Conservation (phyloP, 2,329 filamentous ascomycete species). For the Xylaria sp. region DNA sequence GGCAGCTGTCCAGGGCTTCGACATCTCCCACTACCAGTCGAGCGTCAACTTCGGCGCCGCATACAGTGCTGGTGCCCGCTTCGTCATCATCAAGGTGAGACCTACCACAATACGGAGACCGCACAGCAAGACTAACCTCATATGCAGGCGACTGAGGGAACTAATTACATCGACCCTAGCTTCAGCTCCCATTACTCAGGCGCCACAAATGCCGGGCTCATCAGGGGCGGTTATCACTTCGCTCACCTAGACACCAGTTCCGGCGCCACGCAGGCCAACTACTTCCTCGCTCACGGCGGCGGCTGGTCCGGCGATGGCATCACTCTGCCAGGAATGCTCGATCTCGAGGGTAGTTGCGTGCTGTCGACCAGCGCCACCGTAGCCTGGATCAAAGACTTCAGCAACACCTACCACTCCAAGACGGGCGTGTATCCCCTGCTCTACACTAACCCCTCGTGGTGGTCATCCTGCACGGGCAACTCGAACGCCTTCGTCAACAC, state of each 20-base stretch:
- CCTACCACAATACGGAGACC: neutral
- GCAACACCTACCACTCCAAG: constrained; percentile 58
- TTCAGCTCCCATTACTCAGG: constrained; percentile 62
- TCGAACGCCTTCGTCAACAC: constrained; percentile 56
- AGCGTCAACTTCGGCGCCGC: constrained; percentile 53
- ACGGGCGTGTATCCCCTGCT: constrained; percentile 63
- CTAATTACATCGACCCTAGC: constrained; percentile 54
- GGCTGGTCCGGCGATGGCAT: constrained; percentile 64
- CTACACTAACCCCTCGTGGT: constrained; percentile 65
- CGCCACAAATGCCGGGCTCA: constrained; percentile 61
- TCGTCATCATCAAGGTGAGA: constrained; percentile 58
- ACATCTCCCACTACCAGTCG: constrained; percentile 55
- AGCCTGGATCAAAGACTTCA: constrained; percentile 64
- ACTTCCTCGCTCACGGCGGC: constrained; percentile 63
- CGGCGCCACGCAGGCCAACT: constrained; percentile 60
- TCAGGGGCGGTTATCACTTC: constrained; percentile 67
- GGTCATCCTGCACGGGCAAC: constrained; percentile 63
- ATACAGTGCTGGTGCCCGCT: constrained; percentile 54
- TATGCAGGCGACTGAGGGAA: constrained; percentile 63
- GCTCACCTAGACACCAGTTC: constrained; percentile 55
- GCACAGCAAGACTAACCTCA: constrained; percentile 16
- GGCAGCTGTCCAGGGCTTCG: constrained; percentile 54
- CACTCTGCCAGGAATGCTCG: constrained; percentile 67
- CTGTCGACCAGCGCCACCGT: constrained; percentile 59
- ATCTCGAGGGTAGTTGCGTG: constrained; percentile 62